Percentiles rank a stretch among this genome's conserved stretches.
These are phyloP conservation scores for Pleodorina starrii DNA, from an alignment of 139 green algal genomes.

Conservation along the genomic window DNA sequence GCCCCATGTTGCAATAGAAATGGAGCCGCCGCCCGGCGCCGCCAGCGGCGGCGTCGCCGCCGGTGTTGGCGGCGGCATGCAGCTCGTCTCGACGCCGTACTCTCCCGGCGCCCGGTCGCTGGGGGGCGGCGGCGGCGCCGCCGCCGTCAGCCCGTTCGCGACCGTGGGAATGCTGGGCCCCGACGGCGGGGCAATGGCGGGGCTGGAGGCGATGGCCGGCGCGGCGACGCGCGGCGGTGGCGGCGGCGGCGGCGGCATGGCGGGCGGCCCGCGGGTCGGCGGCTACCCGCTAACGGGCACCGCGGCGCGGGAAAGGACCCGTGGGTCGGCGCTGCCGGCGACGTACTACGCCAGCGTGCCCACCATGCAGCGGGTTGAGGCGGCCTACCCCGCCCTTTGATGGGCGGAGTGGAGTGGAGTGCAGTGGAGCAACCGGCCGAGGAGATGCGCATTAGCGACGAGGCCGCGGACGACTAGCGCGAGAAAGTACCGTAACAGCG, in stretches of 20 bases:
- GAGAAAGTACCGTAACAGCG: too few species aligned
- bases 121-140: neutral
- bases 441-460: too few species aligned
- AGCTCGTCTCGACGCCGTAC: neutral
- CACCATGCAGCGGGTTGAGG: slow-evolving; percentile 1
- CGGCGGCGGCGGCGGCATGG: neutral
- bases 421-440: too few species aligned
- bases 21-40: neutral
- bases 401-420: too few species aligned
- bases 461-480: too few species aligned
- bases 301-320: slow-evolving; percentile 11
- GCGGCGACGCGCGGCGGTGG: neutral
- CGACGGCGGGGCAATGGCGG: neutral
- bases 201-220: neutral
- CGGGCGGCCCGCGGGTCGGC: neutral
- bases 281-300: too few species aligned
- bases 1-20: neutral
- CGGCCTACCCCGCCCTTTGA: slow-evolving; percentile 24
- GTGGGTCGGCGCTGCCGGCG: neutral
- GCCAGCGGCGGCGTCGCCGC: neutral
- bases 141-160: neutral
- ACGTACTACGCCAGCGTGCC: slow-evolving; percentile 1
- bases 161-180: too few species aligned
- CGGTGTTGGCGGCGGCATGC: neutral
- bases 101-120: neutral